Evolutionary conservation across 2,329 filamentous ascomycete genomes (phyloP), one percentile per base, ranked within the genome.

Genomic region (Pseudogymnoascus verrucosus): DNA sequence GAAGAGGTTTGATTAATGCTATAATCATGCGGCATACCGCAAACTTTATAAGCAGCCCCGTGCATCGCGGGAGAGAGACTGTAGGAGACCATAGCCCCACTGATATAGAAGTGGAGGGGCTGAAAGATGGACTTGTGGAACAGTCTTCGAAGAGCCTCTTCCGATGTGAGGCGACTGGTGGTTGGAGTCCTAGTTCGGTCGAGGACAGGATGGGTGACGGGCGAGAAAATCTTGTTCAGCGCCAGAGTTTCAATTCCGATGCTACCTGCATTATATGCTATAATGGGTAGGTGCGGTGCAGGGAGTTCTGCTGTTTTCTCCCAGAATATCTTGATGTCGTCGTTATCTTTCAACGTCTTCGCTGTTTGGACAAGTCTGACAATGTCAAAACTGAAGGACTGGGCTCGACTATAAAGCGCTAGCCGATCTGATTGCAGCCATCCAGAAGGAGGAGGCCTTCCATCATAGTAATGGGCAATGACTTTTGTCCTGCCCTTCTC

Each of bases 1-100:
- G 84, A 84, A 16, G 80, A 76, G 4, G 86, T 85, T 60, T 89
- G 87, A 64, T 85, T 80, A 1, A 85, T 84, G n/a, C 78, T 76
- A 71, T 90, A 91, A 5, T 79, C 74, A 68, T 92, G 89, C 0
- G 84, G 85, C 72, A 92, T 84, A 0, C 89, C 89, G 67, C 85
- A 85, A 23, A 81, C 82, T 62, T 80, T 78, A 64, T 89, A 85
- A 0, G 89, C 89, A 5, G 86, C 80, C 63, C 86, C 89, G 72
- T 93, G 89, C 88, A 92, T 92, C 5, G 87, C 86, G 1, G 89
- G 89, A 0, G 89, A 91, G 63, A 92, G 74, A 71, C 87, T 91
- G 76, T 89, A 90, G 60, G 81, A 83, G 8, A 89, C 84, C 63
- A 87, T 87, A 63, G 84, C 86, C n/a, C 89, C 89, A 61, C 91